These are phyloP conservation scores for Nitzschia putrida DNA, from an alignment of 108 stramenopile species.

Conservation along the genomic window DNA sequence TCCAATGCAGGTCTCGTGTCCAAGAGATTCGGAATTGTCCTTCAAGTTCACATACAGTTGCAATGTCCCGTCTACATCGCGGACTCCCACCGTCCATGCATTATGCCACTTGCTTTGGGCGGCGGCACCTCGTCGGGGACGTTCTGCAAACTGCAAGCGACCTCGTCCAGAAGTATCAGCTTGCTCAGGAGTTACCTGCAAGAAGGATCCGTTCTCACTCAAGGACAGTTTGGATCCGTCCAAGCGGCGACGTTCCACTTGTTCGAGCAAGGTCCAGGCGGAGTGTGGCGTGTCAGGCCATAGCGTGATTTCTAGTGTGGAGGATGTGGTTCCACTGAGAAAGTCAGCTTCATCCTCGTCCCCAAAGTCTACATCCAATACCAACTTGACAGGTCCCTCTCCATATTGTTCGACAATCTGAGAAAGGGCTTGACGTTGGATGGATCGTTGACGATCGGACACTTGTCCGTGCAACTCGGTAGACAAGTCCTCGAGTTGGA, in stretches of 20 bases:
- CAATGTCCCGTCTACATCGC: background rate
- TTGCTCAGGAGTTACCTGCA: conserved; percentile 4
- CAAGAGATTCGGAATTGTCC: conserved; percentile 36
- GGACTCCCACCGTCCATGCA: conserved; percentile 43
- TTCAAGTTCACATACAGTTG: conserved; percentile 41
- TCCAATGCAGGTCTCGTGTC: conserved; percentile 48
- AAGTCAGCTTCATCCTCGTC: background rate
- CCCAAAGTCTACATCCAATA: conserved; percentile 30
- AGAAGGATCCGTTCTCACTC: conserved; percentile 8
- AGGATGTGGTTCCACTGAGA: background rate
- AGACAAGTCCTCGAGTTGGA: conserved; percentile 36
- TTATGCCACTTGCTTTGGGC: conserved; percentile 11
- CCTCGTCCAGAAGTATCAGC: conserved; percentile 5
- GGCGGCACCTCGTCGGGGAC: background rate
- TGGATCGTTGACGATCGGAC: conserved; percentile 17
- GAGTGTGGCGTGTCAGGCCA: conserved; percentile 58
- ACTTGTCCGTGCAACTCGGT: conserved; percentile 37
- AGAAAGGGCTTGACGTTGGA: conserved; percentile 29
- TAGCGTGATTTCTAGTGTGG: conserved; percentile 30
- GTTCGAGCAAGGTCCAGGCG: conserved; percentile 46
- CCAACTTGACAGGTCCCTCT: conserved; percentile 48
- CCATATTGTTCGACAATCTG: conserved; percentile 36
- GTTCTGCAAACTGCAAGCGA: conserved; percentile 17
- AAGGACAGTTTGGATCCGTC: conserved; percentile 27
- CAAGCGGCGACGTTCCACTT: conserved; percentile 40